Conservation (phyloP, 768 basidiomycete genomes). For the Boletus huronensis region DNA sequence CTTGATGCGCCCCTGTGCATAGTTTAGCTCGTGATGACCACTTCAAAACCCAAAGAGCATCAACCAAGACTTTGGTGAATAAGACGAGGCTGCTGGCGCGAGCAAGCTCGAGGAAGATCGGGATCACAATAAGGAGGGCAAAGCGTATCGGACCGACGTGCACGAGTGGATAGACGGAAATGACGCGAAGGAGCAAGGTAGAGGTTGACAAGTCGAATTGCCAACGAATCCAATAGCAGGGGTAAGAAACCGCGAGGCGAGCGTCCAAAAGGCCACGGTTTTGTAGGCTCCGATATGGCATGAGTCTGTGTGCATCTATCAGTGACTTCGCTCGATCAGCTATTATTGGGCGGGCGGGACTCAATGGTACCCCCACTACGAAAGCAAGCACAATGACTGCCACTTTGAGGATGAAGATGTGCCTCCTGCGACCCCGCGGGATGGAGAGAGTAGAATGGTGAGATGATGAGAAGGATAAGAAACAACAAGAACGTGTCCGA, state of each 20-base stretch:
- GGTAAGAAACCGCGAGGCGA: background rate
- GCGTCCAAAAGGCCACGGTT: no score
- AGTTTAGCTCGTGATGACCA: no score
- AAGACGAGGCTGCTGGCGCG: constrained; percentile 22
- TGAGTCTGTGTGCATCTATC: constrained; percentile 16
- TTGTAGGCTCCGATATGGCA: background rate
- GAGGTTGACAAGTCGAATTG: constrained; percentile 22
- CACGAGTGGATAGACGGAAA: constrained; percentile 16
- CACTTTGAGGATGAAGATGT: constrained; percentile 21
- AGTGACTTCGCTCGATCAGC: background rate
- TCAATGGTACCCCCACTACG: constrained; percentile 7
- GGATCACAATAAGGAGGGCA: no score
- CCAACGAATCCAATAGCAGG: constrained; percentile 24
- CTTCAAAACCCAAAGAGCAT: background rate
- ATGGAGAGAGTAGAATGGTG: no score
- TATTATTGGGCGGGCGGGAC: background rate
- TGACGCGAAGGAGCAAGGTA: constrained; percentile 24
- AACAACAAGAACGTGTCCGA: no score
- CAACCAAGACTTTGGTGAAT: constrained; percentile 14
- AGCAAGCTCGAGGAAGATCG: constrained; percentile 21
- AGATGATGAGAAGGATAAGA: no score
- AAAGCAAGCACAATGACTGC: constrained; percentile 12
- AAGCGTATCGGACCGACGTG: constrained; percentile 9
- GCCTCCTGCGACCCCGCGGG: constrained; percentile 5
- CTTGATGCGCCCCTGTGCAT: no score